Percentiles rank a stretch among this genome's conserved stretches.
These are phyloP conservation scores for Magnolia kwangsiensis DNA, from an alignment of 164 flowering plant species.

Conservation along the genomic window DNA sequence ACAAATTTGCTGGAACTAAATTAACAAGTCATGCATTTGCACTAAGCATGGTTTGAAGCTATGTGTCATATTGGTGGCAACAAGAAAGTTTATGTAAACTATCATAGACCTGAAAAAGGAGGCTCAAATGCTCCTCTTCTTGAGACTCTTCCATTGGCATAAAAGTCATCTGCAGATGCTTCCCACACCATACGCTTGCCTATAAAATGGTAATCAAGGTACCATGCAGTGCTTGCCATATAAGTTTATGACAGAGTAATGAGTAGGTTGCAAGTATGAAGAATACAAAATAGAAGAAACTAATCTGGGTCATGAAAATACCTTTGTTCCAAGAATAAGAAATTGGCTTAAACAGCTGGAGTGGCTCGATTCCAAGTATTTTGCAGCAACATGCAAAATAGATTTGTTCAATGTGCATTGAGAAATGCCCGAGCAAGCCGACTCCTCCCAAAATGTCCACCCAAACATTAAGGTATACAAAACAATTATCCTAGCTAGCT, in stretches of 20 bases:
- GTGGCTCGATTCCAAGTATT: slow-evolving; percentile 36
- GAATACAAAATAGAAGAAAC: background rate
- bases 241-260: background rate
- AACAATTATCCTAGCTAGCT: background rate
- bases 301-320: slow-evolving; percentile 16
- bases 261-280: background rate
- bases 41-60: background rate
- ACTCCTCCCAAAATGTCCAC: slow-evolving; percentile 79
- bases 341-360: slow-evolving; percentile 38
- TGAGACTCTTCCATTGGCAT: slow-evolving; percentile 63
- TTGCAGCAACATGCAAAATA: slow-evolving; percentile 54
- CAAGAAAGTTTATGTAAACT: background rate
- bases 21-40: background rate
- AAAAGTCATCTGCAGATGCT: slow-evolving; percentile 73
- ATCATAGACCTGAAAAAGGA: slow-evolving; percentile 58
- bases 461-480: slow-evolving; percentile 37
- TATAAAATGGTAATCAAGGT: slow-evolving; percentile 20
- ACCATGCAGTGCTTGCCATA: background rate
- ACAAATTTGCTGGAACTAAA: background rate
- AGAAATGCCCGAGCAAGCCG: slow-evolving; percentile 62
- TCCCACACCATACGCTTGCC: slow-evolving; percentile 79
- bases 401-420: slow-evolving; percentile 72
- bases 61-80: background rate
- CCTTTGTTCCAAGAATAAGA: slow-evolving; percentile 67
- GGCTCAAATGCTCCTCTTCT: slow-evolving; percentile 59